Evolutionary conservation across 371 early-diverging fungal species (phyloP), one percentile per base, ranked within the genome.

Genomic region (Mucor plumbeus): DNA sequence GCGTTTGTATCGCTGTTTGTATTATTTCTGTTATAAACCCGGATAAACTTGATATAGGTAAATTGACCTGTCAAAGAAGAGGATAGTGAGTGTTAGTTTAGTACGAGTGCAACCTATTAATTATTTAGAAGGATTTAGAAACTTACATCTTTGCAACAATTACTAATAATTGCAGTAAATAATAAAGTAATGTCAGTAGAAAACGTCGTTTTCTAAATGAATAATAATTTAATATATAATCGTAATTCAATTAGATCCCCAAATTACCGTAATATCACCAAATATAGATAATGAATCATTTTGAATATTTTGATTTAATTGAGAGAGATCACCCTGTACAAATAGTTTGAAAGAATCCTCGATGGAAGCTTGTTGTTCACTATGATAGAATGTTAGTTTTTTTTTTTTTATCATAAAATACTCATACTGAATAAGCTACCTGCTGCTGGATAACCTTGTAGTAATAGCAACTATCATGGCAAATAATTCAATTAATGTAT

Each of bases 1-100:
- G 13, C 8, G 78, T 71, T 38, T 72, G 73, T 44, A 77, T 71
- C 1, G 82, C 78, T 3, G 72, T 75, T 11, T 75, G 69, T 5
- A 84, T 73, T 50, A 88, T 62, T 4, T 72, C 60, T 19, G 77
- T 67, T 14, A 83, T 55, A 40, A 85, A 85, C 26, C 64, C 72
- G 48, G 68, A 64, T 33, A 80, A 19, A 57, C 78, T 69, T 14
- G 68, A 64, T 5, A 84, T 69, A 0, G 88, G 87, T 9, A 87
- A 68, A 11, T 63, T 55, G 1, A 80, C 73, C 83, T 85, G 68
- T 44, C 40, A 19, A 47, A 38, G 9, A 8, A 39, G 19, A 0
- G 34, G 26, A 26, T 26, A 26, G 26, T 1, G 26, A 26, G 26
- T 26, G 26, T 35, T 58, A 53, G n/a, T 57, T 15, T 41, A 43